phyloP scores from a whole-genome alignment of 2,329 filamentous ascomycete genomes.

The Cladosporium sphaerospermum region DNA sequence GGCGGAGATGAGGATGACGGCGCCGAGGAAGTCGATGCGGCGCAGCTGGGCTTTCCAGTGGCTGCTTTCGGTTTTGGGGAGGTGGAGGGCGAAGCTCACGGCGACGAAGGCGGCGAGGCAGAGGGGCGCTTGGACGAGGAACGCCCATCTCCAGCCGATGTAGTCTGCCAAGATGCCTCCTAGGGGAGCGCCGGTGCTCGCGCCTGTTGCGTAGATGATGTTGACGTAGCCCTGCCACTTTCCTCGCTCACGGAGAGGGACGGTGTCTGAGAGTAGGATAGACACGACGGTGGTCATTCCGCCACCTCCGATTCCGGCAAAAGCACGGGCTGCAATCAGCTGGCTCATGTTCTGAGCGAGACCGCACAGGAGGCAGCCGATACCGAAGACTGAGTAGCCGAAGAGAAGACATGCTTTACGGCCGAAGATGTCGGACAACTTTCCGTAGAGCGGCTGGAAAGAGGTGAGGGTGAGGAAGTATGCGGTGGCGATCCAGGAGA shows the following conservation, averaged over 20 bases:
- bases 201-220: constrained; percentile 63
- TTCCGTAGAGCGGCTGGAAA: constrained; percentile 69
- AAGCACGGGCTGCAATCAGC: constrained; percentile 58
- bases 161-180: constrained; percentile 66
- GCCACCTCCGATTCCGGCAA: constrained; percentile 67
- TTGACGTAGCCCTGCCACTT: constrained; percentile 71
- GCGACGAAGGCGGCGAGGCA: constrained; percentile 59
- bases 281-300: constrained; percentile 90
- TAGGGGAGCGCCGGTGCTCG: constrained; percentile 62
- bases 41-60: constrained; percentile 61
- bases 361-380: constrained; percentile 59
- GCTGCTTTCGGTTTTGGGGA: constrained; percentile 52
- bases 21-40: constrained; percentile 68
- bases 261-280: constrained; percentile 73
- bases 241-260: constrained; percentile 62
- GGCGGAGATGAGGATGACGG: constrained; percentile 57
- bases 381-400: constrained; percentile 57
- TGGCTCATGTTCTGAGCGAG: constrained; percentile 58
- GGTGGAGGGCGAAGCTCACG: constrained; percentile 56
- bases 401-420: constrained; percentile 61
- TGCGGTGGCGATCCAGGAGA: constrained; percentile 66
- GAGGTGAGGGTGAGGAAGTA: constrained; percentile 70
- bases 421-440: constrained; percentile 65
- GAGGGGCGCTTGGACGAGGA: constrained; percentile 63
- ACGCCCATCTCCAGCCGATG: constrained; percentile 73